Conservation (phyloP, 2,329 filamentous ascomycete species). For the Arthroderma uncinatum region DNA sequence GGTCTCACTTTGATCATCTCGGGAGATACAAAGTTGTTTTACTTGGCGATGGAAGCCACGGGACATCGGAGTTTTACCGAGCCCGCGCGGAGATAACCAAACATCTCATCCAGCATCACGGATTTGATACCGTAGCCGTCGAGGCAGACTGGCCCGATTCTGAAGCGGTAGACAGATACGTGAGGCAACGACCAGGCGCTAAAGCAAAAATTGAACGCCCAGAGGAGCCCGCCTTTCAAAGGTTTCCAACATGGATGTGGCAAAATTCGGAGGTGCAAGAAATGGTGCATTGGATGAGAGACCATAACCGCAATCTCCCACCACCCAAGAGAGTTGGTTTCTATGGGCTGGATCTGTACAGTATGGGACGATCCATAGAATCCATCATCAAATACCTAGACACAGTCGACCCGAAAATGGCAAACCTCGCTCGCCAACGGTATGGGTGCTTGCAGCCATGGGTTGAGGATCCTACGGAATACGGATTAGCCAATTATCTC, state of each 20-base stretch:
- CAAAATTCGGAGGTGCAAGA: conserved; percentile 42
- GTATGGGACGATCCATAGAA: conserved; percentile 37
- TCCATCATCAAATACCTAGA: conserved; percentile 42
- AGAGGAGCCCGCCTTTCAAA: conserved; percentile 34
- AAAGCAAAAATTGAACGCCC: conserved; percentile 23
- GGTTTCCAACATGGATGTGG: conserved; percentile 49
- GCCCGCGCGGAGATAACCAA: conserved; percentile 44
- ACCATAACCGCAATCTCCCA: conserved; percentile 30
- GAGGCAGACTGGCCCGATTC: conserved; percentile 48
- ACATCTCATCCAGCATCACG: conserved; percentile 39
- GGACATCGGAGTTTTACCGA: conserved; percentile 46
- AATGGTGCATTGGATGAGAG: conserved; percentile 43
- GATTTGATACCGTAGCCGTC: conserved; percentile 42
- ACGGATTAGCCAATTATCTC: conserved; percentile 35
- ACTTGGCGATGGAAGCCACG: conserved; percentile 41
- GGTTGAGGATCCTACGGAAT: conserved; percentile 40
- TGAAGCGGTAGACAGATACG: conserved; percentile 41
- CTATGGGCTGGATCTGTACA: conserved; percentile 45
- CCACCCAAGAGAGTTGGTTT: conserved; percentile 30
- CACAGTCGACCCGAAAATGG: conserved; percentile 34
- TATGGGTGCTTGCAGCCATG: conserved; percentile 41
- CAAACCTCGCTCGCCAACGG: conserved; percentile 33
- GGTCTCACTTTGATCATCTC: conserved; percentile 33
- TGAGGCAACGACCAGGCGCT: conserved; percentile 35
- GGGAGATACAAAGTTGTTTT: conserved; percentile 33